Percentiles rank a stretch among this genome's conserved stretches.
These are phyloP conservation scores for Barbarea vulgaris DNA, from an alignment of 345 rosid species.

Conservation along the genomic window DNA sequence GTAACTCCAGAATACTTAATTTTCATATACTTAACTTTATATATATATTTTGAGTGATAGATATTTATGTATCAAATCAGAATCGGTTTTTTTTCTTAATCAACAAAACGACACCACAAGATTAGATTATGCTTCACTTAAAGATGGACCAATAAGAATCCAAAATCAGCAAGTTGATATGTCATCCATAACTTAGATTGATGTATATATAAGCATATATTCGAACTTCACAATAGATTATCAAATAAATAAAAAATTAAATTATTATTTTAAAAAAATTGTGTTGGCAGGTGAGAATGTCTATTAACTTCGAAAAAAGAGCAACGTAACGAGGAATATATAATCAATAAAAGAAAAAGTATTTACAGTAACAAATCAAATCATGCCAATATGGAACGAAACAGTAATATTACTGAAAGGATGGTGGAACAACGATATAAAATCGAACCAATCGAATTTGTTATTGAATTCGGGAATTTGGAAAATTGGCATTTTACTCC, in stretches of 20 bases:
- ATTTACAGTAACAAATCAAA: constrained; percentile 31
- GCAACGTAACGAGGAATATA: constrained; percentile 31
- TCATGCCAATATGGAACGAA: constrained; percentile 22
- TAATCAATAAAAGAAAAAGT: constrained; percentile 23
- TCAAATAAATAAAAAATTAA: not conserved
- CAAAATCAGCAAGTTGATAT: constrained; percentile 31
- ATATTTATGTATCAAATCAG: constrained; percentile 1
- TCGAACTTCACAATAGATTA: constrained; percentile 28
- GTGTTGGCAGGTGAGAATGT: constrained; percentile 16
- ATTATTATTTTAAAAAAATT: not conserved
- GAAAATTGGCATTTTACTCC: constrained; percentile 31
- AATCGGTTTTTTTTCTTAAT: not conserved
- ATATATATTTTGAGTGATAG: not conserved
- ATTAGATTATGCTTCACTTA: constrained; percentile 26
- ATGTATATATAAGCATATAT: constrained; percentile 39
- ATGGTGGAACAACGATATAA: constrained; percentile 27
- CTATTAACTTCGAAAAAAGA: constrained; percentile 6
- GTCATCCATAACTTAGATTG: constrained; percentile 25
- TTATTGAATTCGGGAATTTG: constrained; percentile 24
- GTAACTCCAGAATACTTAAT: not conserved
- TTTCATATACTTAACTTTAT: too few species aligned
- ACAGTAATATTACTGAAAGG: constrained; percentile 15
- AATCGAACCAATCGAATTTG: constrained; percentile 20
- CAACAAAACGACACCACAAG: constrained; percentile 14
- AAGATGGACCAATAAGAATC: constrained; percentile 37